Conservation (phyloP, 495 filamentous ascomycete genomes). For the Venustampulla echinocandica region DNA sequence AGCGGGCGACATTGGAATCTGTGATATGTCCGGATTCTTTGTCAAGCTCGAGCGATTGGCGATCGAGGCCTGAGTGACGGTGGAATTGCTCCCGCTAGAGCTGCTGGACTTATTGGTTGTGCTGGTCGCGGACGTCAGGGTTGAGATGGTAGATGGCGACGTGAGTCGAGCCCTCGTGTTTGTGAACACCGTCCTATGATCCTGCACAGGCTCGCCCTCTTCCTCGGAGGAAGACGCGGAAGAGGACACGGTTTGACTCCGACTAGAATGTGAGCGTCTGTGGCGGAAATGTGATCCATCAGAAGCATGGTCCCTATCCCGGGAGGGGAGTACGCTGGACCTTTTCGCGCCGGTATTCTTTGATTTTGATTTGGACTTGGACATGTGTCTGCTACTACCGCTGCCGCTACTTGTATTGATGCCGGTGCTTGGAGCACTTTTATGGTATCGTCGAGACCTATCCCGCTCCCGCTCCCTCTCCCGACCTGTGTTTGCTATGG, state of each 20-base stretch:
- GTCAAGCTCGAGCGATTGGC: slow-evolving; percentile 13
- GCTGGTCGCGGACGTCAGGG: slow-evolving; percentile 18
- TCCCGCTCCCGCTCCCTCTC: slow-evolving; percentile 13
- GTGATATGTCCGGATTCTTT: slow-evolving; percentile 7
- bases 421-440: too few species aligned
- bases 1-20: slow-evolving; percentile 19
- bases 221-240: slow-evolving; percentile 18
- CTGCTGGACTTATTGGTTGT: slow-evolving; percentile 23
- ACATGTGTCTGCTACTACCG: slow-evolving; percentile 8
- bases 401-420: background rate
- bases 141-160: slow-evolving; percentile 23
- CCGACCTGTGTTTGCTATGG: slow-evolving; percentile 5
- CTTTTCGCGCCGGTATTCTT: slow-evolving; percentile 8
- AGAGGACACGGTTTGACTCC: slow-evolving; percentile 12
- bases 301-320: slow-evolving; percentile 1
- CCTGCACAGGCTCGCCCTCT: slow-evolving; percentile 22
- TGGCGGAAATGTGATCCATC: slow-evolving; percentile 4
- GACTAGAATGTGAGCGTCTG: slow-evolving; percentile 7
- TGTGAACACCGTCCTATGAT: slow-evolving; percentile 21
- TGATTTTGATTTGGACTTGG: slow-evolving; percentile 9
- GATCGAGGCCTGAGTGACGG: slow-evolving; percentile 26
- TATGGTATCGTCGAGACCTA: slow-evolving; percentile 9
- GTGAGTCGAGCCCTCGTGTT: slow-evolving; percentile 17
- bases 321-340: background rate
- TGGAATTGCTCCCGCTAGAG: slow-evolving; percentile 30